Evolutionary conservation across 257 asterid species (phyloP), one percentile per base, ranked within the genome.

Genomic region (Nicotiana attenuata): DNA sequence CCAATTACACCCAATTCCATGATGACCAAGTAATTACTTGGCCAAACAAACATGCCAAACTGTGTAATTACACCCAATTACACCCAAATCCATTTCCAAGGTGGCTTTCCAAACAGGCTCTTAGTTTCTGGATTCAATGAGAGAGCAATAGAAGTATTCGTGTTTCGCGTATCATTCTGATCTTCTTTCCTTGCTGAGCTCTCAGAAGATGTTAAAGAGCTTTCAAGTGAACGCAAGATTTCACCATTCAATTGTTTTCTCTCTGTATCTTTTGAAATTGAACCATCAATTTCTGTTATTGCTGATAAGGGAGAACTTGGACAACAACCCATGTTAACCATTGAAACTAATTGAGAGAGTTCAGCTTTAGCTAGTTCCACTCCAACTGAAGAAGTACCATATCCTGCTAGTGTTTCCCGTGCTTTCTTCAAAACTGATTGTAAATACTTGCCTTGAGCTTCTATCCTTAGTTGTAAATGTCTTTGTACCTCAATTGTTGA

Each of bases 401-500:
- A 95, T 56, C 89, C 91, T 15, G 96, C 88, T 14, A 96, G 90
- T 11, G 99, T 91, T 61, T 93, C 94, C 29, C 92, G 92, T 24
- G 99, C 99, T 81, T 91, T 96, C 80, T 81, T 89, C 87, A 96
- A 38, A 41, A 96, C 96, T n/a, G 97, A 88, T 76, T 95, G 99
- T 65, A 93, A 78, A 82, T 95, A 95, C 82, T 90, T 95, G 22
- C 99, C 98, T 84, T 95, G 99, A 11, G 99, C 96, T 88, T 93
- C 98, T 71, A 95, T 95, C 77, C 98, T 82, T 82, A 92, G 84
- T 86, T 92, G 99, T 86, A 96, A 68, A 87, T 89, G 98, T 59
- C 88, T 91, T 85, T 96, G 99, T 68, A 94, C 98, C 98, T 95
- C 94, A 65, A 95, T 91, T 95, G 99, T 82, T 95, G 97, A 56